Conservation (phyloP, 179 eudicot genomes). For the Camellia oleifera region DNA sequence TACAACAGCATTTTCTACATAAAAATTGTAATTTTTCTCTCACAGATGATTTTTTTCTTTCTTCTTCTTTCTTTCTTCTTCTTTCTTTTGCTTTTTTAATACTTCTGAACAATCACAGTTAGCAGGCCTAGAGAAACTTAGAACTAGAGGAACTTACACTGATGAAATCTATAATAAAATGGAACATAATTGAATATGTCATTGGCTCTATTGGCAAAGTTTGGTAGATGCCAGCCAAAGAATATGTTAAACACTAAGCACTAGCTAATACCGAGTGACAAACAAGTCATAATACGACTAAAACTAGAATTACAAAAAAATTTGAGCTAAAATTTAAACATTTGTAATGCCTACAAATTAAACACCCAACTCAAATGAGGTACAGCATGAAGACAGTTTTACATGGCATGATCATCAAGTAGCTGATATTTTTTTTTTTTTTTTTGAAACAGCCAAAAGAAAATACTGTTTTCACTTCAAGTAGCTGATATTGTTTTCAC, state of each 20-base stretch:
- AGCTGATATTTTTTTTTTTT: too few species aligned
- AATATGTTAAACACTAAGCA: too few species aligned
- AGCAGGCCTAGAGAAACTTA: background rate
- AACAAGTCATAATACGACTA: background rate
- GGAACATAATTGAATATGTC: background rate
- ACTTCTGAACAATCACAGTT: background rate
- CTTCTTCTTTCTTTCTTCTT: background rate
- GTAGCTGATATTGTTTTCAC: background rate
- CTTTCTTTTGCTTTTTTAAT: background rate
- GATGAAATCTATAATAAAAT: too few species aligned
- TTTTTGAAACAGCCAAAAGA: too few species aligned
- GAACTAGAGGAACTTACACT: too few species aligned
- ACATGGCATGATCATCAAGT: background rate
- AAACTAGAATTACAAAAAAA: background rate
- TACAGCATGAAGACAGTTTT: background rate
- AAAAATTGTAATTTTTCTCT: background rate
- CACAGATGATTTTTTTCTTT: background rate
- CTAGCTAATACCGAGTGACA: background rate
- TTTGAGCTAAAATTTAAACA: background rate
- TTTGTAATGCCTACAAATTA: background rate
- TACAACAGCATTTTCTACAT: slow-evolving; percentile 6
- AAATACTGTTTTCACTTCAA: too few species aligned
- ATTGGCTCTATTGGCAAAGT: background rate
- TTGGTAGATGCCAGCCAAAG: too few species aligned
- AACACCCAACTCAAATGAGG: background rate